These are phyloP conservation scores for Amanita pseudoporphyria DNA, from an alignment of 768 basidiomycete species.

Conservation along the genomic window DNA sequence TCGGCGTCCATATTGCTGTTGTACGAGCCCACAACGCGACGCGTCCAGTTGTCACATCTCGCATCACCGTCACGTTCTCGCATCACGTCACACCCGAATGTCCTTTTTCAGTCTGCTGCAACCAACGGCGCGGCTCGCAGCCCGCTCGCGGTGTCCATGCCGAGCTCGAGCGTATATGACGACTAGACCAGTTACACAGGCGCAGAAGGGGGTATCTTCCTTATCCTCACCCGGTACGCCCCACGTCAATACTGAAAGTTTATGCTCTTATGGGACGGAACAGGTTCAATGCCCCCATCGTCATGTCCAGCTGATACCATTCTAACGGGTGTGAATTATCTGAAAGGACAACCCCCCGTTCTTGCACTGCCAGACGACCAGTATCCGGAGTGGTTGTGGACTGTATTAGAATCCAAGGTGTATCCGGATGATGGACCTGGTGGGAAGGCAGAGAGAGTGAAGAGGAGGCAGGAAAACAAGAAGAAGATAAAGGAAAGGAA, in stretches of 20 bases:
- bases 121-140: background rate
- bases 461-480: conserved; percentile 51
- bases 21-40: background rate
- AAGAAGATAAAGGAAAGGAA: conserved; percentile 74
- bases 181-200: background rate
- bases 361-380: conserved; percentile 71
- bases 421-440: conserved; percentile 67
- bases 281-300: conserved; percentile 28
- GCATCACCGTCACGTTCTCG: background rate
- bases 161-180: background rate
- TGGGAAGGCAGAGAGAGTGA: conserved; percentile 50
- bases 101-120: conserved; percentile 4
- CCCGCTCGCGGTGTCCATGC: background rate
- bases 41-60: background rate
- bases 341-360: conserved; percentile 74
- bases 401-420: conserved; percentile 48
- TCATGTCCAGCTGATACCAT: conserved; percentile 67
- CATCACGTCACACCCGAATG: background rate
- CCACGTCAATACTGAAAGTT: background rate
- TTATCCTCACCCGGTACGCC: conserved; percentile 5
- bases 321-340: conserved; percentile 71
- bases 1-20: background rate
- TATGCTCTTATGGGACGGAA: background rate
- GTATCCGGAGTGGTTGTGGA: conserved; percentile 91
- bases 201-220: background rate